Evolutionary conservation across 306 rosid genomes (phyloP).

Genomic region (Trifolium fragiferum): DNA sequence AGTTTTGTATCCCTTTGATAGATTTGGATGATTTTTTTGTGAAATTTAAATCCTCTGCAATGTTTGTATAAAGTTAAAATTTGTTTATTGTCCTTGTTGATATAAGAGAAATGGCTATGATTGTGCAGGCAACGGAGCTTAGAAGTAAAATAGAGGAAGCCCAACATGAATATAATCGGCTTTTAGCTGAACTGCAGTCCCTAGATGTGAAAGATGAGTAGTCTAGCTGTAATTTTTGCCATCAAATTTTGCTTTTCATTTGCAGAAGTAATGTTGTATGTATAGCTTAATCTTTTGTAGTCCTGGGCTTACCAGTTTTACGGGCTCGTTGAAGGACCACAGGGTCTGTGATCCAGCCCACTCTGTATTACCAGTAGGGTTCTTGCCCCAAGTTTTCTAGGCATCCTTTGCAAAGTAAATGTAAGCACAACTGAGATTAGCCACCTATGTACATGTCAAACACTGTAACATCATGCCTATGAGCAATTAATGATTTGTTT

Average conservation of each 20-base stretch:
- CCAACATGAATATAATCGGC: conserved; percentile 42
- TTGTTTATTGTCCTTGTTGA: not conserved
- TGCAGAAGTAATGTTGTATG: conserved; percentile 38
- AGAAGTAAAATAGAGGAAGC: conserved; percentile 58
- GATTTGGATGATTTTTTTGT: not conserved
- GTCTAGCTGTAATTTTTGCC: conserved; percentile 40
- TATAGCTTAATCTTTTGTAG: conserved; percentile 32
- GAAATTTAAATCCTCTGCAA: not conserved
- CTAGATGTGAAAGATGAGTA: conserved; percentile 54
- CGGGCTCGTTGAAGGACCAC: conserved; percentile 10
- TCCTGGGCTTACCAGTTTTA: conserved; percentile 25
- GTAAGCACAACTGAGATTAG: conserved; percentile 21
- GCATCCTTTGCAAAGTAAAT: conserved; percentile 29
- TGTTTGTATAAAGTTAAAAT: not conserved
- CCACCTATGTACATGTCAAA: conserved; percentile 12
- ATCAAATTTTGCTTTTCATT: conserved; percentile 41
- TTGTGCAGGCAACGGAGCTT: conserved; percentile 64
- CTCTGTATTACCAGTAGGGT: not conserved
- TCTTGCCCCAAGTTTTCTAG: conserved; percentile 3
- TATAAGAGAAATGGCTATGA: conserved; percentile 26
- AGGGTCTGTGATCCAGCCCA: not conserved
- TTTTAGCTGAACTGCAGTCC: conserved; percentile 52
- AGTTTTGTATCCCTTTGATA: not conserved
- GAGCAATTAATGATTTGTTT: conserved; percentile 4
- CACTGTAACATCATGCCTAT: not conserved